Evolutionary conservation across 768 basidiomycete genomes (phyloP), one percentile per base, ranked within the genome.

Genomic region (Pulveroboletus sp.): DNA sequence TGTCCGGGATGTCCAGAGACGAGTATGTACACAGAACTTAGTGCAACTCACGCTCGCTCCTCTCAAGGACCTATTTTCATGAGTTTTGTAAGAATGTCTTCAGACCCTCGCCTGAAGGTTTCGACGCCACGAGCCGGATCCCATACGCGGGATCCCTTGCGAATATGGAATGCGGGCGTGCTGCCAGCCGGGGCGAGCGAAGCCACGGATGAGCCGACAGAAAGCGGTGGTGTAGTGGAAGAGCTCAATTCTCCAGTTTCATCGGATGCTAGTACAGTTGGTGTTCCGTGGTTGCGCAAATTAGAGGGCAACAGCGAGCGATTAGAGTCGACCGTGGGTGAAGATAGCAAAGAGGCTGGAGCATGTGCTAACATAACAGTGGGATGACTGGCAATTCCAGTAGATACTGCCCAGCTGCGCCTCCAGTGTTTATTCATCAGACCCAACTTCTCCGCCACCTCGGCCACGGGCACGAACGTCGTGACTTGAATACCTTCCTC

Each of bases 41-140:
- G 15, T 15, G 8, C 8, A 8, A 17, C 47, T 60, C 41, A 64
- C n/a, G 46, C 36, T 31, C 37, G 80, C 26, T 81, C 77, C 51
- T 85, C 85, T 76, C 80, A 85, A 42, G 83, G 79, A 18, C 85
- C 82, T 78, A 86, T 83, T 61, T 80, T 85, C 71, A 93, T 71
- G 68, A 94, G 93, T 42, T 87, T 75, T 9, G 86, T 81, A 27
- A 94, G 74, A 24, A 93, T 89, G 59, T 93, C 87, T 65, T 94
- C 91, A 2, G 90, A 92, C 12, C 86, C 86, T 45, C 80, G 81
- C 67, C 92, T 93, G 71, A 93, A 92, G 36, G 87, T 59, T 51
- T 94, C 92, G 3, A 93, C 83, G 39, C 85, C 86, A 18, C 91
- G 82, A 9, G 83, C 82, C 15, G 92, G 92, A 63, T 93, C 91